These are phyloP conservation scores for Trebouxia sp. DNA, from an alignment of 139 green algal species.

Conservation along the genomic window DNA sequence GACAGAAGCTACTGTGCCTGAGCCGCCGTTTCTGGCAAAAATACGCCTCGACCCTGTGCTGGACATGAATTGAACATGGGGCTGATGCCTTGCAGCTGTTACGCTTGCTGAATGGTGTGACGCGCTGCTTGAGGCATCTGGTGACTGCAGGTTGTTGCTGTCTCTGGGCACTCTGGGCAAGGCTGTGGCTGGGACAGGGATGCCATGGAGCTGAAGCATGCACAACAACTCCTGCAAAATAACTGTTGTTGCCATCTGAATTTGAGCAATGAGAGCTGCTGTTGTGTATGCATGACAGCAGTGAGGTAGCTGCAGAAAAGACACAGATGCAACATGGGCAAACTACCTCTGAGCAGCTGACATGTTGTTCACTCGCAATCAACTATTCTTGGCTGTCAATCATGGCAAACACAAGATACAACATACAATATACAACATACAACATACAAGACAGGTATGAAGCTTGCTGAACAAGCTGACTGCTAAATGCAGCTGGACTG, in stretches of 20 bases:
- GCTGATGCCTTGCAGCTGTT: not conserved
- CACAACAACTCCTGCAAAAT: slow-evolving; percentile 52
- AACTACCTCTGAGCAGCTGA: too few relatives aligned
- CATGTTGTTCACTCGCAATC: too few relatives aligned
- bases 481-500: too few relatives aligned
- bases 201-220: slow-evolving; percentile 51
- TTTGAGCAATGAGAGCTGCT: too few relatives aligned
- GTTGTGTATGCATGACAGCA: too few relatives aligned
- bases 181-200: slow-evolving; percentile 28
- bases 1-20: slow-evolving; percentile 17
- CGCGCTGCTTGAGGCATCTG: not conserved
- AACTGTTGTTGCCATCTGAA: too few relatives aligned
- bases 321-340: too few relatives aligned
- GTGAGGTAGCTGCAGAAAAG: too few relatives aligned
- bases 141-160: not conserved
- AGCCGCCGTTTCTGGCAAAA: slow-evolving; percentile 20
- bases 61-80: slow-evolving; percentile 2
- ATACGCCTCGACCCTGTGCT: slow-evolving; percentile 11
- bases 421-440: not conserved
- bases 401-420: not conserved
- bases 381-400: not conserved
- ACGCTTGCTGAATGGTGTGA: not conserved
- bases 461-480: too few relatives aligned
- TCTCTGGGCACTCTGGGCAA: not conserved
- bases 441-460: too few relatives aligned